Evolutionary conservation across 2,329 filamentous ascomycete species (phyloP), one percentile per base, ranked within the genome.

Genomic region (Fusarium guadeloupense): DNA sequence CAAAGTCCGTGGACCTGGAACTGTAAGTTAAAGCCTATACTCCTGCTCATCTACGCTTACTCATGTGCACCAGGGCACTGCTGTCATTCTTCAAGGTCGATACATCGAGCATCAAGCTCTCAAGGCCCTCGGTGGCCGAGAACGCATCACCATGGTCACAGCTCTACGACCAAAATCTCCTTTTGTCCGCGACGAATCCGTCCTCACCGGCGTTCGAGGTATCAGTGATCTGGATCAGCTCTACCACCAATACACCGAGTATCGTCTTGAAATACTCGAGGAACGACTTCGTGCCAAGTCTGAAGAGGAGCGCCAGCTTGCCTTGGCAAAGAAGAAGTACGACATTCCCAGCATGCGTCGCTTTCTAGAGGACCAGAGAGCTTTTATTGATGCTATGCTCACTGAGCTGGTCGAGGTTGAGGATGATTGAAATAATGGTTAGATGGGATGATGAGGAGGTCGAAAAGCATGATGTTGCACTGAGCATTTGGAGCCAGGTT

Each of bases 101-200:
- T 80, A 80, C 48, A 79, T 81, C 53, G 72, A 74, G 21, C 80
- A 81, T 57, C 75, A 78, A 45, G 80, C 80, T 4, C 62, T 77
- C 10, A 68, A 69, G 17, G 78, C 77, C 2, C 72, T 72, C 9
- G 77, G 78, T 26, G 75, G 73, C 13, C 72, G 73, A 9, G 80
- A 81, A 64, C 74, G 80, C 25, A 76, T 81, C 58, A 80, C 78
- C 3, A 78, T 80, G 70, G 77, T 81, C 10, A 81, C 79, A 2
- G 76, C 78, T 0, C 79, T 80, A 66, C 70, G 79, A 13, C 76
- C 78, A 14, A 72, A 71, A 25, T 72, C 76, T 26, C 76, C 79
- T 1, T 58, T 71, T 7, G 54, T 78, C 16, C 67, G 67, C 6
- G 79, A 81, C 42, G 78, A 80, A 30, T 39, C 33, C 7, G 44